These are phyloP conservation scores for Sporothrix variecibatus DNA, from an alignment of 2,329 filamentous ascomycete species.

Conservation along the genomic window DNA sequence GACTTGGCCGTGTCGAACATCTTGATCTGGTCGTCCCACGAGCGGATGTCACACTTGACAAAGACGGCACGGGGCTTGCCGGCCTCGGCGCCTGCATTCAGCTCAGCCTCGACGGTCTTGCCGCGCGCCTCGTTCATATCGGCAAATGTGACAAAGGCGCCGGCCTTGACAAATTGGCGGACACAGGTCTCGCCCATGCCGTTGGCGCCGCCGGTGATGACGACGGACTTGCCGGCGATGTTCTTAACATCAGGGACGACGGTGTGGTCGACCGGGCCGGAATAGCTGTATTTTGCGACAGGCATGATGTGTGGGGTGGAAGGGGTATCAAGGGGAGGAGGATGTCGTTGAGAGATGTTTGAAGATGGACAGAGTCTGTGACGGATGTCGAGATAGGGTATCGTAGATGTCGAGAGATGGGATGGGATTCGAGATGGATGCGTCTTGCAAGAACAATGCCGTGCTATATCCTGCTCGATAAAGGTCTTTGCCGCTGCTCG, in stretches of 20 bases:
- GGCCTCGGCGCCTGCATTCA: constrained; percentile 3
- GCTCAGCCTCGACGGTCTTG: constrained; percentile 11
- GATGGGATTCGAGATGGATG: background rate
- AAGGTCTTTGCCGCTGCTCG: background rate
- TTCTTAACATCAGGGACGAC: constrained; percentile 8
- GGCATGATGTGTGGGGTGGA: constrained; percentile 3
- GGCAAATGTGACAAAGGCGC: constrained; percentile 20
- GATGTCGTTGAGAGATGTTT: background rate
- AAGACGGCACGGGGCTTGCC: background rate
- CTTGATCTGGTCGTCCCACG: constrained; percentile 13
- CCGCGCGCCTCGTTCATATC: constrained; percentile 19
- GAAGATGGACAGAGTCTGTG: background rate
- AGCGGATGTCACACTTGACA: constrained; percentile 21
- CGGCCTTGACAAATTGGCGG: constrained; percentile 18
- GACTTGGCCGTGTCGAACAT: constrained; percentile 19
- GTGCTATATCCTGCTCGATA: background rate
- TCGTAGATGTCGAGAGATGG: background rate
- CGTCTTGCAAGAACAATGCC: background rate
- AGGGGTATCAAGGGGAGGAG: background rate
- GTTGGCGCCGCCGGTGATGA: constrained; percentile 19
- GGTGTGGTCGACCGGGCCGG: constrained; percentile 20
- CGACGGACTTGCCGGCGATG: constrained; percentile 19
- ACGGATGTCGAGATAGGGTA: background rate
- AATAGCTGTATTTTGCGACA: constrained; percentile 12
- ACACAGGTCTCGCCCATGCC: constrained; percentile 20